These are phyloP conservation scores for Beverwykella pulmonaria DNA, from an alignment of 495 filamentous ascomycete genomes.

Conservation along the genomic window DNA sequence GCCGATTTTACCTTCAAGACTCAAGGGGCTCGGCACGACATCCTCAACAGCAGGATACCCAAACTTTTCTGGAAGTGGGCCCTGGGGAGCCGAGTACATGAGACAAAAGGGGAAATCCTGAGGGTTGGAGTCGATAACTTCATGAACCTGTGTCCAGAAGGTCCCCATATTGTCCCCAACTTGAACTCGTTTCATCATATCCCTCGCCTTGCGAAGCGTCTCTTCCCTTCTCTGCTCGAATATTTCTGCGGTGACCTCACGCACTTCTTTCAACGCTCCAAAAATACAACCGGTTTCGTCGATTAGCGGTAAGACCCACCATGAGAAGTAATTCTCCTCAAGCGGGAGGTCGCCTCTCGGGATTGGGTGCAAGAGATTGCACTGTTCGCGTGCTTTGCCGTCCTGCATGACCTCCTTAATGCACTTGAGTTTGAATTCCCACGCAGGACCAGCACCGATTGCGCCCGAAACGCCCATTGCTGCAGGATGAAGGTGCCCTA, in stretches of 20 bases:
- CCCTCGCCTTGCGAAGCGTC: slow-evolving; percentile 9
- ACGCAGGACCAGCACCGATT: slow-evolving; percentile 5
- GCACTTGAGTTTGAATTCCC: background rate
- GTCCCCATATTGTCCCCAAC: slow-evolving; percentile 13
- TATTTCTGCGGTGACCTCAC: slow-evolving; percentile 4
- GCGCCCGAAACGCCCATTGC: slow-evolving; percentile 6
- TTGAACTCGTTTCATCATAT: background rate
- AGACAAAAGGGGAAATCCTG: slow-evolving; percentile 26
- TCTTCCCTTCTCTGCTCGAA: slow-evolving; percentile 13
- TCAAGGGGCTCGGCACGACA: background rate
- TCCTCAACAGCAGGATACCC: slow-evolving; percentile 4
- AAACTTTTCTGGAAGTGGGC: background rate
- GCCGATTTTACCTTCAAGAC: slow-evolving; percentile 20
- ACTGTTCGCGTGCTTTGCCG: background rate
- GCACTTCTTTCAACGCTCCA: slow-evolving; percentile 13
- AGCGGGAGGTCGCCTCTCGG: slow-evolving; percentile 9
- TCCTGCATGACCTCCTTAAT: slow-evolving; percentile 10
- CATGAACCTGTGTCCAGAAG: slow-evolving; percentile 19
- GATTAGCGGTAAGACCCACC: slow-evolving; percentile 16
- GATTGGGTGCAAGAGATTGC: slow-evolving; percentile 17
- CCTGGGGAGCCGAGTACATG: slow-evolving; percentile 15
- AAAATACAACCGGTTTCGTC: slow-evolving; percentile 9
- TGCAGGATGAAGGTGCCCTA: slow-evolving; percentile 14
- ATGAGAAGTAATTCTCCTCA: slow-evolving; percentile 27
- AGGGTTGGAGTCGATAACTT: slow-evolving; percentile 14